Evolutionary conservation across 768 basidiomycete genomes (phyloP), one percentile per base, ranked within the genome.

Genomic region (Melanogaster broomeanus): DNA sequence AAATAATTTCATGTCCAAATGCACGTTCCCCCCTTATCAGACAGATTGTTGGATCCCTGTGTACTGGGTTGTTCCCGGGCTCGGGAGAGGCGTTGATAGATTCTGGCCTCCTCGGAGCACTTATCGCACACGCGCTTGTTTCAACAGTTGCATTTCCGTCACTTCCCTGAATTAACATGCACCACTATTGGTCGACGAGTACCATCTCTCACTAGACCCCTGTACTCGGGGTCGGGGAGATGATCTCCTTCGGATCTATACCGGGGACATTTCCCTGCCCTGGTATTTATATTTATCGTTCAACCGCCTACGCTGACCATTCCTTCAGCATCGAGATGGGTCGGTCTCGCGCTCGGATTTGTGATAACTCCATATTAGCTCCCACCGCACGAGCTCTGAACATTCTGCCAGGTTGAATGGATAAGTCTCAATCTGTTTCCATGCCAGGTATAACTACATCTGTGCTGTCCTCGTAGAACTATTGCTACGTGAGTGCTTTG

Each of bases 1-100:
- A 82, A 87, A 69, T 85, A 88, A 69, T 81, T 87, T 24, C 87
- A 88, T 79, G 82, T 87, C 18, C 87, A 88, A 65, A 90, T 90
- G 87, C 83, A 60, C 44, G 79, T 69, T 9, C 11, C 10, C 38
- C 37, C 31, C 22, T 13, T 21, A 51, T 21, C 33, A 12, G 5
- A 55, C 24, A 83, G 84, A 84, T 87, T 60, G 85, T 86, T 49
- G 87, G 87, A 42, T 88, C 87, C 30, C 80, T 88, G 54, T 87
- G 87, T 42, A 88, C 86, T 11, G 87, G 85, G 59, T 72, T 88
- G 34, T 87, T 88, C 74, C 74, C 88, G 38, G 87, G 86, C 45
- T 87, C 85, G 9, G 86, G 87, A 16, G 69, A 73, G 35, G 80
- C 86, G 3, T 70, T 90, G 27, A 63, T 68, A 9, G 75, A 68